Evolutionary conservation across 2,329 filamentous ascomycete genomes (phyloP).

Genomic region (Phyllosticta capitalensis): DNA sequence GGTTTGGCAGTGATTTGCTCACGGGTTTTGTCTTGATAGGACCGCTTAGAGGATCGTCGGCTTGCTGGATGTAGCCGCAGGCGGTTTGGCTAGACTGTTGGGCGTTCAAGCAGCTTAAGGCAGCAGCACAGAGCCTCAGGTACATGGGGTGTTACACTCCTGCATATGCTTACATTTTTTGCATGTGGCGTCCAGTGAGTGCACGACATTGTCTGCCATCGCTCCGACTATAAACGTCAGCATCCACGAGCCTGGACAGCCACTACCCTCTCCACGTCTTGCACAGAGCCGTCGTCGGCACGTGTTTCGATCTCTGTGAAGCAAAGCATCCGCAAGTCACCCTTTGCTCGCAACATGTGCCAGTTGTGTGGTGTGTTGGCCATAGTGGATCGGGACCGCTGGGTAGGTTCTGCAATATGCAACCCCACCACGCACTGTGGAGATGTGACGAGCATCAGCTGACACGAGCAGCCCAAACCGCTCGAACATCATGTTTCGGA

Average conservation of each 20-base stretch:
- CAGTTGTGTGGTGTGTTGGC: slow-evolving; percentile 4
- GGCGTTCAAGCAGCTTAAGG: not conserved
- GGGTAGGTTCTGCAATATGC: slow-evolving; percentile 1
- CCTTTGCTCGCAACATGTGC: not conserved
- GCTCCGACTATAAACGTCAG: not conserved
- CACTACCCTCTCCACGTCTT: not conserved
- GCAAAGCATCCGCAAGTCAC: not conserved
- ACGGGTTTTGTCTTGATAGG: not conserved
- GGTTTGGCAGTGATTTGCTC: not conserved
- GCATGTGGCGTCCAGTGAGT: not conserved
- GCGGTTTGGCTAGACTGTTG: not conserved
- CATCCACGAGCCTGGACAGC: not conserved
- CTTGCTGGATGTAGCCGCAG: not conserved
- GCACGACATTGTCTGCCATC: not conserved
- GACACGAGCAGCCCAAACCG: slow-evolving; percentile 2
- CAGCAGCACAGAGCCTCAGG: not conserved
- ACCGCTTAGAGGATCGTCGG: not conserved
- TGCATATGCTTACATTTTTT: not conserved
- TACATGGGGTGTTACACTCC: not conserved
- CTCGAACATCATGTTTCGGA: slow-evolving; percentile 2
- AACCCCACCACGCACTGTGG: not conserved
- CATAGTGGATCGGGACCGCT: slow-evolving; percentile 6
- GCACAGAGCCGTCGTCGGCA: not conserved
- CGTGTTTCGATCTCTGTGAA: not conserved
- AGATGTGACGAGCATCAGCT: not conserved